phyloP scores from a whole-genome alignment of 2,329 filamentous ascomycete genomes.

The Fusarium sp. region DNA sequence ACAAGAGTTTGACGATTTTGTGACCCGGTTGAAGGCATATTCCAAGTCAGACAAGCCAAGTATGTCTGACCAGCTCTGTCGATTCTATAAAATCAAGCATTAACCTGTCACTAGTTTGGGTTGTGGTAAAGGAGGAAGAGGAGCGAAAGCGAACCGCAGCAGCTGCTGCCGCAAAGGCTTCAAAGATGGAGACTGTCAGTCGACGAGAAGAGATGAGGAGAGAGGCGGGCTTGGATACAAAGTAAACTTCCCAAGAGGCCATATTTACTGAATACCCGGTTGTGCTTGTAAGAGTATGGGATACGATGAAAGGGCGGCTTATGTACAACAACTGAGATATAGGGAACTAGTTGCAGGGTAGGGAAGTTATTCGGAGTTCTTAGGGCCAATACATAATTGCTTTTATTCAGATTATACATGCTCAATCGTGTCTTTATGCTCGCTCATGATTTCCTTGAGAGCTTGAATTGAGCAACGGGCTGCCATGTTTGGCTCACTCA shows the following conservation, averaged over 20 bases:
- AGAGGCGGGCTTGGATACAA: slow-evolving; percentile 60
- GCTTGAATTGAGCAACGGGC: neutral
- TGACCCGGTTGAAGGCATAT: slow-evolving; percentile 85
- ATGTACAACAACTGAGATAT: slow-evolving; percentile 42
- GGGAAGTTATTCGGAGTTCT: slow-evolving; percentile 36
- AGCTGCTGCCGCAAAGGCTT: slow-evolving; percentile 53
- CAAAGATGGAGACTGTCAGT: slow-evolving; percentile 58
- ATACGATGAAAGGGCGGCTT: slow-evolving; percentile 15
- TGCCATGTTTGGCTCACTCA: neutral
- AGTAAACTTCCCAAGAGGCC: slow-evolving; percentile 36
- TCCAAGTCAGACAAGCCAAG: slow-evolving; percentile 93
- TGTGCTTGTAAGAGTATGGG: slow-evolving; percentile 45
- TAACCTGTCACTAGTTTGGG: slow-evolving; percentile 59
- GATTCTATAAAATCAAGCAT: neutral
- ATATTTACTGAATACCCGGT: slow-evolving; percentile 8
- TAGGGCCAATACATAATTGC: slow-evolving; percentile 13
- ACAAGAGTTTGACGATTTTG: slow-evolving; percentile 91
- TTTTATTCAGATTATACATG: slow-evolving; percentile 8
- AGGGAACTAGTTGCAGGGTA: slow-evolving; percentile 16
- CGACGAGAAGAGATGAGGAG: slow-evolving; percentile 64
- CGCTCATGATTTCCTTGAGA: neutral
- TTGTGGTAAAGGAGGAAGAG: slow-evolving; percentile 64
- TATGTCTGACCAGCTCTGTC: slow-evolving; percentile 60
- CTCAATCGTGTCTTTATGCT: neutral
- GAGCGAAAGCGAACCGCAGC: slow-evolving; percentile 57